Conservation (phyloP, 2,329 filamentous ascomycete genomes). For the Fusarium circinatum region DNA sequence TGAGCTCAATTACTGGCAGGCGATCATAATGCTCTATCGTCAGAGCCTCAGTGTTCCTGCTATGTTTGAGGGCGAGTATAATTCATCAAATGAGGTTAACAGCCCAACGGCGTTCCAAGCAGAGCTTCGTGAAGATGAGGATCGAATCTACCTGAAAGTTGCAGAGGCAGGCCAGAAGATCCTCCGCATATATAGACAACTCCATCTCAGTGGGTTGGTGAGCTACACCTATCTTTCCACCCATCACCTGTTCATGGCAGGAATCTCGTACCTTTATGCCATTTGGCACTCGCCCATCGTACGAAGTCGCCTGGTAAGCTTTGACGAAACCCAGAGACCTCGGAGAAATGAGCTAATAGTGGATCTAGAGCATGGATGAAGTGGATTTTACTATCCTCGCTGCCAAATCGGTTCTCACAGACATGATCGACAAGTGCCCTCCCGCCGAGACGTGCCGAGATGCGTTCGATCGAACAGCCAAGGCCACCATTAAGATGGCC, state of each 20-base stretch:
- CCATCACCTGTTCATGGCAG: constrained; percentile 97
- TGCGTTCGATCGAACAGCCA: constrained; percentile 93
- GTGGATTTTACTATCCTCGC: constrained; percentile 97
- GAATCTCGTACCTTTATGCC: constrained; percentile 94
- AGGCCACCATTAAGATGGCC: constrained; percentile 95
- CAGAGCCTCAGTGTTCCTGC: constrained; percentile 89
- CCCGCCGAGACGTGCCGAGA: constrained; percentile 94
- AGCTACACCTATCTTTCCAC: constrained; percentile 97
- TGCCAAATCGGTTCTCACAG: constrained; percentile 90
- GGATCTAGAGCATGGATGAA: constrained; percentile 80
- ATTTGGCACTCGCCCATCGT: constrained; percentile 97
- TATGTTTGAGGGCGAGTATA: constrained; percentile 82
- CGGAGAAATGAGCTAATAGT: constrained; percentile 12
- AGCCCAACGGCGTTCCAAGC: constrained; percentile 69
- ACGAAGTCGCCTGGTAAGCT: constrained; percentile 81
- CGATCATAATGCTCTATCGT: constrained; percentile 93
- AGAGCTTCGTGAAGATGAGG: constrained; percentile 82
- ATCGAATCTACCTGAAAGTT: constrained; percentile 91
- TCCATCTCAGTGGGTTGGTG: constrained; percentile 87
- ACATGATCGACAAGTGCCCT: constrained; percentile 93
- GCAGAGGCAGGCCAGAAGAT: constrained; percentile 96
- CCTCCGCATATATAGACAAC: constrained; percentile 86
- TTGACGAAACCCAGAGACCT: not conserved
- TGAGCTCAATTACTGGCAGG: constrained; percentile 97
- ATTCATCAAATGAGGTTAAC: constrained; percentile 71